phyloP scores from a whole-genome alignment of 1,284 basidiomycete genomes.

The Pseudozyma tsukubaensis region DNA sequence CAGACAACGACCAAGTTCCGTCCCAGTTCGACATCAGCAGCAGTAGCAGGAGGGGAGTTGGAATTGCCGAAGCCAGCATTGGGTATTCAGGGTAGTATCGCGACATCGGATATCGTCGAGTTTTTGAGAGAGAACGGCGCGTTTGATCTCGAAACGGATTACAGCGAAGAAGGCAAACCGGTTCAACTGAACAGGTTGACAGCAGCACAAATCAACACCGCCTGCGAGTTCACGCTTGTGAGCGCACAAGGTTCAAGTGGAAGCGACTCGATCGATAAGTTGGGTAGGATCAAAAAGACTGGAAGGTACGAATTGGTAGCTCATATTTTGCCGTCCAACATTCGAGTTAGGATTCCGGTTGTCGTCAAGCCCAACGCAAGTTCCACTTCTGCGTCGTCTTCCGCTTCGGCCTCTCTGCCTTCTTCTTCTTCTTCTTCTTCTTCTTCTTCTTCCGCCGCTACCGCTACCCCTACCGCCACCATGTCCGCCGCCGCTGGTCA shows the following conservation, averaged over 20 bases:
- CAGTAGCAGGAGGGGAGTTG: not conserved
- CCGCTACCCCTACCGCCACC: not conserved
- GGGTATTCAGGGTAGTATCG: slow-evolving; percentile 45
- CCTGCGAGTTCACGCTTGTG: slow-evolving; percentile 35
- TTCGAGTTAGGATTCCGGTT: slow-evolving; percentile 34
- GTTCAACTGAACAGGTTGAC: slow-evolving; percentile 38
- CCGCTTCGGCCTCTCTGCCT: not conserved
- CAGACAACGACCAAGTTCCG: slow-evolving; percentile 34
- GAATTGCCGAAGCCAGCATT: slow-evolving; percentile 35
- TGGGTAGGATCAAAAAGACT: slow-evolving; percentile 42
- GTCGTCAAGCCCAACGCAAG: slow-evolving; percentile 25
- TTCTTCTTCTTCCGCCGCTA: not conserved
- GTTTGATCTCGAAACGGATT: slow-evolving; percentile 45
- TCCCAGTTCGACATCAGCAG: not conserved
- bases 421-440: slow-evolving; percentile 9
- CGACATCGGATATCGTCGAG: slow-evolving; percentile 25
- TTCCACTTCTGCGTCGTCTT: slow-evolving; percentile 1
- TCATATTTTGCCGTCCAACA: slow-evolving; percentile 35
- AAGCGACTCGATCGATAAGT: slow-evolving; percentile 29
- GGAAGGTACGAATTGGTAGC: slow-evolving; percentile 31
- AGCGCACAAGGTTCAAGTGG: not conserved
- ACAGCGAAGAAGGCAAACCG: slow-evolving; percentile 20
- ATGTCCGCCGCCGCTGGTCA: slow-evolving; percentile 11
- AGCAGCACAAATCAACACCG: slow-evolving; percentile 35
- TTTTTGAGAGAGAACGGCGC: slow-evolving; percentile 34